Percentiles rank a stretch among this genome's conserved stretches.
Conservation (phyloP, 2,329 filamentous ascomycete genomes). For the Claviceps monticola region DNA sequence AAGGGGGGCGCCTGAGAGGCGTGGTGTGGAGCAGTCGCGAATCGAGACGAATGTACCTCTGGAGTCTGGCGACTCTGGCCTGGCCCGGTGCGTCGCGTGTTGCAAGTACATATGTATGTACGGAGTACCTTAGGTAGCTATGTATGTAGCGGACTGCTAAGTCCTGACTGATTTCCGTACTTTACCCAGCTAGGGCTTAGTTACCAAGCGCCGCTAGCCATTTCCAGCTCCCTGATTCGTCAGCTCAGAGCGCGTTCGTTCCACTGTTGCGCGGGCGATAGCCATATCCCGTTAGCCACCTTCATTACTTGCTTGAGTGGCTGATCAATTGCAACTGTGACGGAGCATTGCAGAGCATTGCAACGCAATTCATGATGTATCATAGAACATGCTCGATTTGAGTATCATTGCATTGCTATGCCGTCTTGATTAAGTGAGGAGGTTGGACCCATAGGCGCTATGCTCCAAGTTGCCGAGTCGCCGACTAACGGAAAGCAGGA, state of each 20-base stretch:
- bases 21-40: conserved; percentile 10
- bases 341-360: too few relatives aligned
- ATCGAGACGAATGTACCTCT: conserved; percentile 3
- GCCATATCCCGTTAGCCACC: too few relatives aligned
- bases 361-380: too few relatives aligned
- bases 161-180: not conserved
- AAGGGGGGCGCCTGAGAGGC: conserved; percentile 14
- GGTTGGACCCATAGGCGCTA: too few relatives aligned
- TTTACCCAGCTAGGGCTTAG: conserved; percentile 1
- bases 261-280: conserved; percentile 7
- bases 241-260: conserved; percentile 5
- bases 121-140: too few relatives aligned
- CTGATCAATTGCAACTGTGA: too few relatives aligned
- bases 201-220: conserved; percentile 4
- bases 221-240: conserved; percentile 3
- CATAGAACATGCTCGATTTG: too few relatives aligned
- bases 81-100: conserved; percentile 5
- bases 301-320: too few relatives aligned
- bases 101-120: not conserved
- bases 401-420: too few relatives aligned
- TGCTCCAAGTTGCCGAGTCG: too few relatives aligned
- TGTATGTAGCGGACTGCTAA: not conserved
- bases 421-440: too few relatives aligned
- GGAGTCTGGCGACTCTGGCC: not conserved
- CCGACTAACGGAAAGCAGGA: too few relatives aligned